A percentile compares a stretch with the other conserved stretches of the same genome.
Evolutionary conservation across 225 moss, liverwort and hornwort species (phyloP).

Genomic region (Marchantia polymorpha): DNA sequence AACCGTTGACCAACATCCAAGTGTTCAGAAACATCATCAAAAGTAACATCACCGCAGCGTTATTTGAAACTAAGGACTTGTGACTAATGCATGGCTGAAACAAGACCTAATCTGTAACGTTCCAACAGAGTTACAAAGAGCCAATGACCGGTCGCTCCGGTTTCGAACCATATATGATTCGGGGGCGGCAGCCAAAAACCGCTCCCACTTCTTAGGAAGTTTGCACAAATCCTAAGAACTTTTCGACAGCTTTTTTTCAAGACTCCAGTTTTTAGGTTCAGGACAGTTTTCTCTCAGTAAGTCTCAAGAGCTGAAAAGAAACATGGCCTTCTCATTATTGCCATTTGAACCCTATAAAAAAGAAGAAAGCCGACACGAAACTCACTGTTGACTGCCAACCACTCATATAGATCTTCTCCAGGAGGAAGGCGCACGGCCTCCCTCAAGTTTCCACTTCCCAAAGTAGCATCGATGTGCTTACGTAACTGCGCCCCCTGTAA

Average conservation of each 20-base stretch:
- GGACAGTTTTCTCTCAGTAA: no score
- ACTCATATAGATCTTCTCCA: conserved; percentile 97
- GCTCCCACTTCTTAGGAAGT: no score
- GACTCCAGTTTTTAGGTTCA: no score
- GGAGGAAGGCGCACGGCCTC: conserved; percentile 98
- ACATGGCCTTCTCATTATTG: no score
- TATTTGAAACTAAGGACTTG: background rate
- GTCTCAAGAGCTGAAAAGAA: no score
- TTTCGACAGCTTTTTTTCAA: no score
- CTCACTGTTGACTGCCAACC: conserved; percentile 98
- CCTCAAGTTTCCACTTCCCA: conserved; percentile 92
- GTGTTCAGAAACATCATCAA: background rate
- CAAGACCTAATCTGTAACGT: background rate
- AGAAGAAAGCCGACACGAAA: background rate
- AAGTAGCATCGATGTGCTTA: conserved; percentile 99
- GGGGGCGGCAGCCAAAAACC: no score
- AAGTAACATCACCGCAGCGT: background rate
- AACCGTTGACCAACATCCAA: conserved; percentile 16
- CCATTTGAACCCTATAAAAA: no score
- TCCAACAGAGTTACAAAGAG: no score
- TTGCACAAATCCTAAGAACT: no score
- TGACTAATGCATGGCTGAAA: background rate
- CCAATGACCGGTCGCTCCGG: no score
- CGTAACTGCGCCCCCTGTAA: conserved; percentile 87
- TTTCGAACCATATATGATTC: no score